Conservation (phyloP, 2,329 filamentous ascomycete genomes). For the Rachicladosporium sp. region DNA sequence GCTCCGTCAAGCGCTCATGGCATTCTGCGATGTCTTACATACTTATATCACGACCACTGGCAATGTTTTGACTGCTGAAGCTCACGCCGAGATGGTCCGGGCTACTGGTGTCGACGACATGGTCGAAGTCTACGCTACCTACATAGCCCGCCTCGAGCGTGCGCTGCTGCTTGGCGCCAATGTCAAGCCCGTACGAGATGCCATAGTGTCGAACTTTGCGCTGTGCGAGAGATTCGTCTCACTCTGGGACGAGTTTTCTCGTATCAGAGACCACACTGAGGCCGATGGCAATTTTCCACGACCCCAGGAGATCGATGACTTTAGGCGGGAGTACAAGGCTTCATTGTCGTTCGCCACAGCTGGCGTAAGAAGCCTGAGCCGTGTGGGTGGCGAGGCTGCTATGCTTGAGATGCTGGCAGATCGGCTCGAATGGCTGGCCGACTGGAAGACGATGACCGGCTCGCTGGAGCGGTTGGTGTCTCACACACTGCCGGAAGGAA, state of each 20-base stretch:
- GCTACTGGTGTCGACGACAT: constrained; percentile 71
- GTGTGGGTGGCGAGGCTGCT: constrained; percentile 53
- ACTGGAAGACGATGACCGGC: too few species aligned
- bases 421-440: constrained; percentile 48
- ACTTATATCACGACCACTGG: constrained; percentile 61
- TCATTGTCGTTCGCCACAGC: constrained; percentile 58
- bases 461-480: too few species aligned
- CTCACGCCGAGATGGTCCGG: constrained; percentile 45
- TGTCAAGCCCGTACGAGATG: constrained; percentile 57
- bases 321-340: constrained; percentile 45
- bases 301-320: constrained; percentile 11
- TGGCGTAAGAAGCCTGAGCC: constrained; percentile 61
- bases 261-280: too few species aligned
- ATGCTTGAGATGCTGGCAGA: constrained; percentile 76
- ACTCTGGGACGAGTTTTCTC: constrained; percentile 30
- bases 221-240: constrained; percentile 59
- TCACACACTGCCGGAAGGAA: too few species aligned
- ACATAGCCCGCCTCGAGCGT: constrained; percentile 49
- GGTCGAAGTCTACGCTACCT: constrained; percentile 55
- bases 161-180: constrained; percentile 59
- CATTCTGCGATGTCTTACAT: constrained; percentile 59
- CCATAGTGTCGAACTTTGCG: constrained; percentile 65
- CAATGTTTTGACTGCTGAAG: constrained; percentile 42
- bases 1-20: constrained; percentile 44
- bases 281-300: constrained; percentile 21